These are phyloP conservation scores for Fusarium ambrosium DNA, from an alignment of 2,329 filamentous ascomycete genomes.

Conservation along the genomic window DNA sequence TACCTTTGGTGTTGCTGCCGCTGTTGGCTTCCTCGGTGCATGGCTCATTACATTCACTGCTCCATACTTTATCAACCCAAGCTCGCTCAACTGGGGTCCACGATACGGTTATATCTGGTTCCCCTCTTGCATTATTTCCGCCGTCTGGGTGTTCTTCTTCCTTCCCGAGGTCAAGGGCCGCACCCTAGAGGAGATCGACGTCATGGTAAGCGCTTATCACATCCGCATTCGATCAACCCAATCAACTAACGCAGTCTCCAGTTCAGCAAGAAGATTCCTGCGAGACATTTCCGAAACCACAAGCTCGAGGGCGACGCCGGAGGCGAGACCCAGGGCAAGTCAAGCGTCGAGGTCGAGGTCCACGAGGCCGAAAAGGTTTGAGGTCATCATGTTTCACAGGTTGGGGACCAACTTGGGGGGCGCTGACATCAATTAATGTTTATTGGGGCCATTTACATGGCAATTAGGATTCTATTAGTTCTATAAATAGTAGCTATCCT, in stretches of 20 bases:
- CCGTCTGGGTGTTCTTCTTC: constrained; percentile 41
- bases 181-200: constrained; percentile 40
- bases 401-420: background rate
- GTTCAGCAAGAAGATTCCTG: constrained; percentile 35
- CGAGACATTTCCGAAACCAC: constrained; percentile 33
- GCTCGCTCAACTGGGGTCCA: constrained; percentile 41
- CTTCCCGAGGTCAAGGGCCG: constrained; percentile 40
- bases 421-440: constrained; percentile 1
- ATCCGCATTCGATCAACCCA: no score
- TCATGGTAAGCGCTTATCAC: constrained; percentile 28
- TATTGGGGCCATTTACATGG: background rate
- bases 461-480: background rate
- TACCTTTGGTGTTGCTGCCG: constrained; percentile 40
- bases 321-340: constrained; percentile 7
- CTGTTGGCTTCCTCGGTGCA: constrained; percentile 34
- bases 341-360: constrained; percentile 27
- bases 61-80: constrained; percentile 43
- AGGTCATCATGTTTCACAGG: background rate
- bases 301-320: background rate
- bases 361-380: constrained; percentile 30
- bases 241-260: background rate
- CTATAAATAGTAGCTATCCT: background rate
- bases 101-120: constrained; percentile 45
- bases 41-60: constrained; percentile 44
- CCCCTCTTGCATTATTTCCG: constrained; percentile 36